Evolutionary conservation across 2,329 filamentous ascomycete genomes (phyloP).

Genomic region (Geosmithia morbida): DNA sequence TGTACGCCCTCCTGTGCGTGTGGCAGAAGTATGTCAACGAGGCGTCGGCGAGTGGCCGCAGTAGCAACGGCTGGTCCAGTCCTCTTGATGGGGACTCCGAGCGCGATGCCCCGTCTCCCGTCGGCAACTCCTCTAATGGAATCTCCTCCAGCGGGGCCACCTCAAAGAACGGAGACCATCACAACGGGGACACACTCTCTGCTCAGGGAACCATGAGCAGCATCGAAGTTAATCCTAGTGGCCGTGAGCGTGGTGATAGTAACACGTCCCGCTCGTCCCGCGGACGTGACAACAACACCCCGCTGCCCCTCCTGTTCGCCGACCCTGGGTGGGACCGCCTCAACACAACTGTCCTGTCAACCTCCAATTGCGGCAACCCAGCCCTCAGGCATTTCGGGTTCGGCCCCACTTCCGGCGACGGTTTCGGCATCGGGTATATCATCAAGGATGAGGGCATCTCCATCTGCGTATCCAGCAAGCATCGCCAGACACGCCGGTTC

Average conservation of each 20-base stretch:
- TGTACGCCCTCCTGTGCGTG: constrained; percentile 87
- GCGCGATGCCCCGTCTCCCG: constrained; percentile 2
- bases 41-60: constrained; percentile 32
- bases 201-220: constrained; percentile 29
- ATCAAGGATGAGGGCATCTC: constrained; percentile 72
- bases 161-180: constrained; percentile 12
- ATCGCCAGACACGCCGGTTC: constrained; percentile 82
- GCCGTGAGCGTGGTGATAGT: constrained; percentile 38
- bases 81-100: constrained; percentile 35
- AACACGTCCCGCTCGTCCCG: constrained; percentile 29
- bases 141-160: constrained; percentile 15
- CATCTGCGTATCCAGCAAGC: constrained; percentile 87
- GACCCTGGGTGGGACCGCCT: constrained; percentile 89
- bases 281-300: constrained; percentile 28
- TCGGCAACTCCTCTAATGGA: neutral
- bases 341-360: constrained; percentile 87
- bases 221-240: constrained; percentile 14
- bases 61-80: constrained; percentile 51
- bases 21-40: constrained; percentile 85
- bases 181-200: constrained; percentile 20
- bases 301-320: constrained; percentile 68
- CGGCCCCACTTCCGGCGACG: constrained; percentile 82
- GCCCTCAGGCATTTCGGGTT: constrained; percentile 92
- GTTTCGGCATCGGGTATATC: constrained; percentile 96
- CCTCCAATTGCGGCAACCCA: constrained; percentile 97